Evolutionary conservation across 2,329 filamentous ascomycete genomes (phyloP).

Genomic region (Juglanconis sp.): DNA sequence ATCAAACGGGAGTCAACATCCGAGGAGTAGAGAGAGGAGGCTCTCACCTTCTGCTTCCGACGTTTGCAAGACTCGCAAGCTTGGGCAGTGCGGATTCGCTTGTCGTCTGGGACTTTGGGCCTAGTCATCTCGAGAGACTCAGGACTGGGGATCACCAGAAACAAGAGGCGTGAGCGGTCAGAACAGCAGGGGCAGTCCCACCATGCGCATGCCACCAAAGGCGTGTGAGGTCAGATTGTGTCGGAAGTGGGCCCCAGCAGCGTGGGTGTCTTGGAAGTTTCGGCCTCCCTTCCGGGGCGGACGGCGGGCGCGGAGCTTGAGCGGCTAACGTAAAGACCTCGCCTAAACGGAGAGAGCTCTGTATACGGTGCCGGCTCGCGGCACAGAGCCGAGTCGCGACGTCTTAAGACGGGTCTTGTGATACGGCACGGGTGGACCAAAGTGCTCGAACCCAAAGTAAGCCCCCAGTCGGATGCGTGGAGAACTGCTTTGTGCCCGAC

Average conservation of each 20-base stretch:
- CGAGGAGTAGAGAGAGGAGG: background rate
- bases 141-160: background rate
- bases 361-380: background rate
- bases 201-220: background rate
- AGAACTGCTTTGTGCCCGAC: background rate
- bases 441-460: no score
- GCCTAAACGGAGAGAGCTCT: no score
- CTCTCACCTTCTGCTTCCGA: conserved; percentile 63
- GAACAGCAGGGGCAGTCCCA: background rate
- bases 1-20: background rate
- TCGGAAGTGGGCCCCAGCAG: background rate
- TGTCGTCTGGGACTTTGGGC: conserved; percentile 54
- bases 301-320: background rate
- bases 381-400: background rate
- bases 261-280: background rate
- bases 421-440: background rate
- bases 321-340: background rate
- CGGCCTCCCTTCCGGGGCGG: background rate
- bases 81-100: conserved; percentile 60
- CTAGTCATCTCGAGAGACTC: conserved; percentile 42
- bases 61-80: conserved; percentile 65
- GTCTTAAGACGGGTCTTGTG: background rate
- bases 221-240: background rate
- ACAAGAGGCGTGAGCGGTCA: background rate
- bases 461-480: no score